Evolutionary conservation across 305 asterid genomes (phyloP).

Genomic region (Rubia peregrina): DNA sequence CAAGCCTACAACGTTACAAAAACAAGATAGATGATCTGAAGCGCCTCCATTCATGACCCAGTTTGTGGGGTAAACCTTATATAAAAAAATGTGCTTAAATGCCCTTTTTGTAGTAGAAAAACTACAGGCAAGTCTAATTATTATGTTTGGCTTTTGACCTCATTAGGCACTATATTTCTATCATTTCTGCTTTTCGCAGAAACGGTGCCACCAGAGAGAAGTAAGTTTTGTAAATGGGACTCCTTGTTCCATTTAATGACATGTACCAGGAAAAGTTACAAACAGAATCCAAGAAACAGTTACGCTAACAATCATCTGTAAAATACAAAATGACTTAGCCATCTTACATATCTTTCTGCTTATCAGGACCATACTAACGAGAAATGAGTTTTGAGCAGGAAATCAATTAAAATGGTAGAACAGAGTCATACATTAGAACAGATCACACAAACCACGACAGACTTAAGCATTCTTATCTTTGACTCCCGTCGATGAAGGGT

Average conservation of each 20-base stretch:
- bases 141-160: background rate
- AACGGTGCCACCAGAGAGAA: background rate
- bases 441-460: conserved; percentile 4
- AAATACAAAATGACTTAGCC: conserved; percentile 2
- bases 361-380: background rate
- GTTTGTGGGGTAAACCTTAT: background rate
- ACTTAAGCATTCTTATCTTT: conserved; percentile 55
- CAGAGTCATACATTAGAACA: conserved; percentile 5
- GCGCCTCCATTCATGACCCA: background rate
- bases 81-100: no score
- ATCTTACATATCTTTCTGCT: conserved; percentile 2
- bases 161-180: background rate
- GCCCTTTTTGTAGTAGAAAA: background rate
- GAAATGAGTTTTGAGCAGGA: background rate
- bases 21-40: no score
- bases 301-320: background rate
- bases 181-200: background rate
- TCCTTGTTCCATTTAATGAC: background rate
- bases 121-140: background rate
- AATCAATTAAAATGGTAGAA: background rate
- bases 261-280: background rate
- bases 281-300: conserved; percentile 6
- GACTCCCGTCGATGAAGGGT: conserved; percentile 33
- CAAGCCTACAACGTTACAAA: no score
- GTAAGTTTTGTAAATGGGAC: background rate